A percentile compares a stretch with the other conserved stretches of the same genome.
Evolutionary conservation across 192 early-diverging fungal species (phyloP).

Genomic region (Backusella psychrophila): DNA sequence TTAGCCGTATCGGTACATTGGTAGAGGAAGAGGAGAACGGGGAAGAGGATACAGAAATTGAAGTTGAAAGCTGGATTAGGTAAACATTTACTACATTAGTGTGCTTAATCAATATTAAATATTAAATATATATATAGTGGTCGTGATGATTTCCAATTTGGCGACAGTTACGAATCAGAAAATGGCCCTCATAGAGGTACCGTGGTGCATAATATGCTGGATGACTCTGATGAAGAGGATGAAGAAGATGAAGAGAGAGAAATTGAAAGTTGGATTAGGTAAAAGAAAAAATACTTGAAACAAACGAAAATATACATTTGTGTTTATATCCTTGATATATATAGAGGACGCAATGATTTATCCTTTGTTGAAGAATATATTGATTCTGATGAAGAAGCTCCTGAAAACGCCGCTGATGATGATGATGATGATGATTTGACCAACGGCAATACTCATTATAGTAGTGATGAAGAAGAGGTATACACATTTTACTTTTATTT

Average conservation of each 20-base stretch:
- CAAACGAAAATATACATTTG: background rate
- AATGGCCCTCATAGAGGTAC: background rate
- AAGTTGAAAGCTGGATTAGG: background rate
- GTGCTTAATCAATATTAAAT: background rate
- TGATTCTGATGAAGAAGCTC: background rate
- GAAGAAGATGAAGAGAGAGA: background rate
- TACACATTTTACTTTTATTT: background rate
- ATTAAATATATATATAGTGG: background rate
- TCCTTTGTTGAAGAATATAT: background rate
- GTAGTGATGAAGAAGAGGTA: background rate
- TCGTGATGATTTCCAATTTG: background rate
- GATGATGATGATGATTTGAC: background rate
- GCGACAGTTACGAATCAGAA: background rate
- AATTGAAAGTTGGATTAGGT: background rate
- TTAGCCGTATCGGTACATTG: background rate
- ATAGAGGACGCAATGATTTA: slow-evolving; percentile 5
- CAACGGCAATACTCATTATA: background rate
- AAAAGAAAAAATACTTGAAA: background rate
- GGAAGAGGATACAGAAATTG: background rate
- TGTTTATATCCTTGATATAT: background rate
- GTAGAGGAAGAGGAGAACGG: slow-evolving; percentile 9
- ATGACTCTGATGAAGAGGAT: background rate
- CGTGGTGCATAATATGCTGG: background rate
- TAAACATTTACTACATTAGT: background rate
- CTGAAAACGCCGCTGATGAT: background rate